Evolutionary conservation across 257 asterid genomes (phyloP).

Genomic region (Lithospermum erythrorhizon): DNA sequence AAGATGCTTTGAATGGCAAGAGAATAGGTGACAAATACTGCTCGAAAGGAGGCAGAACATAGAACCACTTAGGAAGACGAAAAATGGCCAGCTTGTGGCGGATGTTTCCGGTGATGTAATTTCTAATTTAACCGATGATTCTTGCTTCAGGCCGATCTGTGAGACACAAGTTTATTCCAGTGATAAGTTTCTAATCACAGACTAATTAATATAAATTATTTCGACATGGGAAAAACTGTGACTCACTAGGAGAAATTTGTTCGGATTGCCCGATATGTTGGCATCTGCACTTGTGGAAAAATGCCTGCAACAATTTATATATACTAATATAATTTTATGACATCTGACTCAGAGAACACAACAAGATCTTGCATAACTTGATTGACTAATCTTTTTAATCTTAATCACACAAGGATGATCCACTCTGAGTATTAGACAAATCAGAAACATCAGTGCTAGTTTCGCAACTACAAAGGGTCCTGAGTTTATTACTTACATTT

Average conservation of each 20-base stretch:
- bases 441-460: neutral
- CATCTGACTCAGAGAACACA: neutral
- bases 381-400: neutral
- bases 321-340: neutral
- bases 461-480: neutral
- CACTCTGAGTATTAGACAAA: neutral
- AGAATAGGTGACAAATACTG: conserved; percentile 79
- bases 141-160: conserved; percentile 45
- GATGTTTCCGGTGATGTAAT: conserved; percentile 20
- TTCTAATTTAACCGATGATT: conserved; percentile 22
- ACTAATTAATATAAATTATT: too few relatives aligned
- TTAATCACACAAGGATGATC: neutral
- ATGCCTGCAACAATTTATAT: conserved; percentile 34
- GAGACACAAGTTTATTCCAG: too few relatives aligned
- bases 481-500: neutral
- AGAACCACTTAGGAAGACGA: conserved; percentile 59
- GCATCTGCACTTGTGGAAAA: conserved; percentile 46
- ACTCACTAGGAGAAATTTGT: conserved; percentile 46
- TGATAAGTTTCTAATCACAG: neutral
- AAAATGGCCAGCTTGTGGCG: conserved; percentile 73
- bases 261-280: conserved; percentile 39
- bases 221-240: neutral
- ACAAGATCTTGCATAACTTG: neutral
- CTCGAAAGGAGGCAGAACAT: conserved; percentile 93
- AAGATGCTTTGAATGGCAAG: conserved; percentile 59